These are phyloP conservation scores for Stylosanthes scabra DNA, from an alignment of 331 rosid genomes.

Conservation along the genomic window DNA sequence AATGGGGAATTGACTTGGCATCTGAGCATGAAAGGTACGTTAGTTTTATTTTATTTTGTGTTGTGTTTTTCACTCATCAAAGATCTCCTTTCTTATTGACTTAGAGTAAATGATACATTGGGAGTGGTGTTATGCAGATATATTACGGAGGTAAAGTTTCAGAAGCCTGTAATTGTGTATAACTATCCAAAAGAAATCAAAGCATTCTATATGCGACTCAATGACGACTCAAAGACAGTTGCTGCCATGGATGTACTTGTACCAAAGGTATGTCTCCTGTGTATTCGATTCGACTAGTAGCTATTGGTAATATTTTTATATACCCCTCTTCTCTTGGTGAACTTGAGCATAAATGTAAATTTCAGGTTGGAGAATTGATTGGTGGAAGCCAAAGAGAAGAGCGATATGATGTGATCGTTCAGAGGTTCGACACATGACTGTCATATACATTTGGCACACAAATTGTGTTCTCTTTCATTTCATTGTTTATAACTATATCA, in stretches of 20 bases:
- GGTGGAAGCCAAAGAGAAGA: slow-evolving; percentile 99
- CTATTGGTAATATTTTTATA: neutral
- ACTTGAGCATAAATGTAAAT: neutral
- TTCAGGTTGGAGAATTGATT: slow-evolving; percentile 90
- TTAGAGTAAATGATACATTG: slow-evolving; percentile 16
- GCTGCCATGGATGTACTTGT: slow-evolving; percentile 99
- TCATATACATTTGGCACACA: neutral
- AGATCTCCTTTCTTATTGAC: slow-evolving; percentile 27
- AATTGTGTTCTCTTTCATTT: neutral
- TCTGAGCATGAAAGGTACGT: slow-evolving; percentile 95
- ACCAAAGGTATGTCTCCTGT: slow-evolving; percentile 68
- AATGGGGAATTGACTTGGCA: slow-evolving; percentile 97
- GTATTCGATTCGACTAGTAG: neutral
- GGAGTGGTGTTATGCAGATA: slow-evolving; percentile 56
- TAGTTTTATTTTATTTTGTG: neutral
- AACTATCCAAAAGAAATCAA: slow-evolving; percentile 92
- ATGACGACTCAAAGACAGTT: slow-evolving; percentile 83
- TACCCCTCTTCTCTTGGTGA: slow-evolving; percentile 13
- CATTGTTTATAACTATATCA: neutral
- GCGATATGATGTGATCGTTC: slow-evolving; percentile 68
- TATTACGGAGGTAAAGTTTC: slow-evolving; percentile 80
- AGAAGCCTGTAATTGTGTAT: slow-evolving; percentile 90
- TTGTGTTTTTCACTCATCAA: neutral
- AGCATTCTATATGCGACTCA: slow-evolving; percentile 97
- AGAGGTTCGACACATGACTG: slow-evolving; percentile 52